A percentile compares a stretch with the other conserved stretches of the same genome.
These are phyloP conservation scores for Russula lepida DNA, from an alignment of 768 basidiomycete species.

Conservation along the genomic window DNA sequence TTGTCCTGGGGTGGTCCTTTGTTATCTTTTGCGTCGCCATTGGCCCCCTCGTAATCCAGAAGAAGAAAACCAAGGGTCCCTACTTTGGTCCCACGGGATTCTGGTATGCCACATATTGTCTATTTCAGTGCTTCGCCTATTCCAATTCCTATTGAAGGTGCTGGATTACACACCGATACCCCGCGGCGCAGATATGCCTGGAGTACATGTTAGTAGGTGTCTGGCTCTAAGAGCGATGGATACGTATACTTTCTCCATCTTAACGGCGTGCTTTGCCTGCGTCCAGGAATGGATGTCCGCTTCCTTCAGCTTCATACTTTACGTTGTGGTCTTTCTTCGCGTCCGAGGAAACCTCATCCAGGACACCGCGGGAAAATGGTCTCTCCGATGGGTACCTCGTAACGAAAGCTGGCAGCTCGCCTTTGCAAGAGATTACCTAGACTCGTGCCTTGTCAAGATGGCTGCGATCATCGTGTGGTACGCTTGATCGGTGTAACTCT, in stretches of 20 bases:
- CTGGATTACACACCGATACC: conserved; percentile 39
- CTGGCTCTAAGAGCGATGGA: background rate
- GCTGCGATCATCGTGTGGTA: conserved; percentile 31
- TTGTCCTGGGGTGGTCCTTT: conserved; percentile 32
- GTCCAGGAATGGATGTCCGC: conserved; percentile 32
- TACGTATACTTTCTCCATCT: background rate
- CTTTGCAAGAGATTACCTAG: conserved; percentile 28
- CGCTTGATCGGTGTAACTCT: background rate
- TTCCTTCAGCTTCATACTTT: conserved; percentile 28
- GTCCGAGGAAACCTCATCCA: conserved; percentile 32
- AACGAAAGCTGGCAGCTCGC: conserved; percentile 29
- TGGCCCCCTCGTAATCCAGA: conserved; percentile 33
- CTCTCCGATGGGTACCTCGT: conserved; percentile 27
- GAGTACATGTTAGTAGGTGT: conserved; percentile 39
- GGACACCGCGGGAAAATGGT: conserved; percentile 25
- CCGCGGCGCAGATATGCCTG: conserved; percentile 31
- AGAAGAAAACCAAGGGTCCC: conserved; percentile 28
- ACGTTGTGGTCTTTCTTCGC: conserved; percentile 30
- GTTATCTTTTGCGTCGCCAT: conserved; percentile 30
- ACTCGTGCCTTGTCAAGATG: conserved; percentile 28
- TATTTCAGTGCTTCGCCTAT: background rate
- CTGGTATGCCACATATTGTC: conserved; percentile 28
- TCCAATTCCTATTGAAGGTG: conserved; percentile 27
- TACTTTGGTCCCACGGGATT: conserved; percentile 40
- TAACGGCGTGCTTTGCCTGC: background rate